A percentile compares a stretch with the other conserved stretches of the same genome.
Conservation (phyloP, 2,329 filamentous ascomycete species). For the Trichoderma gracile region DNA sequence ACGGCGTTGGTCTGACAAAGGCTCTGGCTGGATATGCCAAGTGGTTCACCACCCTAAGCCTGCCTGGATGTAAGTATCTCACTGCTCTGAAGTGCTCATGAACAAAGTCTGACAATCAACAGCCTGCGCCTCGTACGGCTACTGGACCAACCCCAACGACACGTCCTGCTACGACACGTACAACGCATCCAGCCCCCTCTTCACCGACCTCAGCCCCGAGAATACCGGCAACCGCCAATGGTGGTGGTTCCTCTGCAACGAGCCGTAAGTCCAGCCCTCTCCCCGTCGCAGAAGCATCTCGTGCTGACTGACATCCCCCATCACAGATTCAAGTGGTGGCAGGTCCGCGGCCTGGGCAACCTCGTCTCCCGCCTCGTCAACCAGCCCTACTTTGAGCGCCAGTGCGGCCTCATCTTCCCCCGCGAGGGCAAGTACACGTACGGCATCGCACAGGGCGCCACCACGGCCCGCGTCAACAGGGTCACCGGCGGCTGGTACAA, state of each 20-base stretch:
- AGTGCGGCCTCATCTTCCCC: slow-evolving; percentile 60
- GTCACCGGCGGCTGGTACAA: slow-evolving; percentile 58
- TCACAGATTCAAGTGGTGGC: slow-evolving; percentile 31
- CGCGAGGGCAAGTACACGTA: slow-evolving; percentile 49
- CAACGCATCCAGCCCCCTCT: slow-evolving; percentile 44
- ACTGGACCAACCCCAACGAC: slow-evolving; percentile 45
- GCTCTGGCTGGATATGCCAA: slow-evolving; percentile 56
- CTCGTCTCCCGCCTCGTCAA: slow-evolving; percentile 55
- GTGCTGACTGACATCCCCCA: slow-evolving; percentile 32
- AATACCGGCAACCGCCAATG: slow-evolving; percentile 56
- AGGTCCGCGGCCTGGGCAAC: slow-evolving; percentile 48
- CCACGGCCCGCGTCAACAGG: slow-evolving; percentile 51
- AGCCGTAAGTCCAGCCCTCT: slow-evolving; percentile 45
- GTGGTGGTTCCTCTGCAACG: slow-evolving; percentile 64
- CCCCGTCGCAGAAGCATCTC: neutral
- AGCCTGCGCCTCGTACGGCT: slow-evolving; percentile 52
- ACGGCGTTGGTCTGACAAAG: slow-evolving; percentile 55
- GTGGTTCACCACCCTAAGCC: slow-evolving; percentile 49
- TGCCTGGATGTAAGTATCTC: slow-evolving; percentile 50
- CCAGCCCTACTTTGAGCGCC: slow-evolving; percentile 54
- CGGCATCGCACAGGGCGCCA: slow-evolving; percentile 48
- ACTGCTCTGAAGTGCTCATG: neutral
- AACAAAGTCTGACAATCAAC: neutral
- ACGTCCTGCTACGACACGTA: slow-evolving; percentile 26
- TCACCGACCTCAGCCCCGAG: slow-evolving; percentile 48